phyloP scores from a whole-genome alignment of 331 rosid species.

The Telfairia occidentalis region DNA sequence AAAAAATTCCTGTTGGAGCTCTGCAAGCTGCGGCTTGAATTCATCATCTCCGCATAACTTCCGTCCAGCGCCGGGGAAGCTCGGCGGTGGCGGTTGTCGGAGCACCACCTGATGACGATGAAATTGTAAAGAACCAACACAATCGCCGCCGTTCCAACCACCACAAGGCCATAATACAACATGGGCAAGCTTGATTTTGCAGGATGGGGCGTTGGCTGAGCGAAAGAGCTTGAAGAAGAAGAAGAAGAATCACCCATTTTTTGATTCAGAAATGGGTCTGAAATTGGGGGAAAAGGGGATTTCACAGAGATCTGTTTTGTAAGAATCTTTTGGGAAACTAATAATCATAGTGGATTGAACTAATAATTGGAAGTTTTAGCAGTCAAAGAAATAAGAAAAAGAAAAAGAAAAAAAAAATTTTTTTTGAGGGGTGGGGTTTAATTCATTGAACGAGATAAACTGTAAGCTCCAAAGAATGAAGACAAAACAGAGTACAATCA shows the following conservation, averaged over 20 bases:
- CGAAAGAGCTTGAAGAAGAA: background rate
- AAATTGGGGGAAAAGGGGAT: background rate
- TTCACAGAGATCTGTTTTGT: background rate
- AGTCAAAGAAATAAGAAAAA: constrained; percentile 11
- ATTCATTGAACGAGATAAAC: background rate
- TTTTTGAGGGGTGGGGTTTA: background rate
- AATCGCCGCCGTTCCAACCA: constrained; percentile 44
- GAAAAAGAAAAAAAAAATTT: too few species aligned
- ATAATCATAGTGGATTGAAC: background rate
- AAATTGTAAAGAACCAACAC: constrained; percentile 49
- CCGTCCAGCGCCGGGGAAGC: background rate
- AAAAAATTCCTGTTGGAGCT: constrained; percentile 22
- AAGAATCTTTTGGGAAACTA: background rate
- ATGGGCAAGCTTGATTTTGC: constrained; percentile 25
- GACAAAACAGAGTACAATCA: constrained; percentile 12
- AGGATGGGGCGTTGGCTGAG: background rate
- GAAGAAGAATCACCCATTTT: constrained; percentile 15
- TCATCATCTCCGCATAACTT: background rate
- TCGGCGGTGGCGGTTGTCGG: constrained; percentile 13
- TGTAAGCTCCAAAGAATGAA: constrained; percentile 2
- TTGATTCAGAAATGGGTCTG: background rate
- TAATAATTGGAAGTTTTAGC: constrained; percentile 21
- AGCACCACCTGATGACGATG: constrained; percentile 37
- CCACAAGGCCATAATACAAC: constrained; percentile 60
- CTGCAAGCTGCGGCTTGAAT: constrained; percentile 18